phyloP scores from a whole-genome alignment of 2,329 filamentous ascomycete genomes.

The Rhinocladiella mackenziei region DNA sequence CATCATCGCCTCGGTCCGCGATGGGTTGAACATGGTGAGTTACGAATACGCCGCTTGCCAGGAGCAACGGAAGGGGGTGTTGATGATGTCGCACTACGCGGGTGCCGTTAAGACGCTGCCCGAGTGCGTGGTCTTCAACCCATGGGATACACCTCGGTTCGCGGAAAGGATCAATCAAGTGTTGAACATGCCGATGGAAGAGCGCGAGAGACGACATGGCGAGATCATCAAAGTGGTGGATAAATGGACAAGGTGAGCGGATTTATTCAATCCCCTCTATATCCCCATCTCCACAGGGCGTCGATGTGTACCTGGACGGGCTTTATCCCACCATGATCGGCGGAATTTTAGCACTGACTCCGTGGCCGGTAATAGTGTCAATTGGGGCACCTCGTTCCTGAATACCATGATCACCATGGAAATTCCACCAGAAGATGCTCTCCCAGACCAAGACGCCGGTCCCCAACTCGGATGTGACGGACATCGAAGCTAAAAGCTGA shows the following conservation, averaged over 20 bases:
- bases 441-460: not conserved
- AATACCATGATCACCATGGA: slow-evolving; percentile 13
- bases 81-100: slow-evolving; percentile 91
- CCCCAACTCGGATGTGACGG: no score
- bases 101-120: slow-evolving; percentile 90
- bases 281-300: no score
- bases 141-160: slow-evolving; percentile 90
- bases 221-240: slow-evolving; percentile 16
- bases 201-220: slow-evolving; percentile 11
- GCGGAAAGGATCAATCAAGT: slow-evolving; percentile 82
- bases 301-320: no score
- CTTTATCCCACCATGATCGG: no score
- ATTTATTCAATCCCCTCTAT: not conserved
- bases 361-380: slow-evolving; percentile 10
- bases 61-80: slow-evolving; percentile 76
- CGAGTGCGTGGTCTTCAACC: slow-evolving; percentile 85
- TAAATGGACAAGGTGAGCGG: slow-evolving; percentile 18
- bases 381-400: slow-evolving; percentile 19
- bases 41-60: slow-evolving; percentile 97
- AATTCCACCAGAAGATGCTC: slow-evolving; percentile 2
- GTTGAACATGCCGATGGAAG: slow-evolving; percentile 63
- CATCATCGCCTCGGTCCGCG: slow-evolving; percentile 81
- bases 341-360: not conserved
- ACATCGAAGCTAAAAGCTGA: no score
- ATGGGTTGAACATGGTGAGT: slow-evolving; percentile 96